Percentiles rank a stretch among this genome's conserved stretches.
Conservation (phyloP, 129 eudicot genomes). For the Pulicaria dysenterica region DNA sequence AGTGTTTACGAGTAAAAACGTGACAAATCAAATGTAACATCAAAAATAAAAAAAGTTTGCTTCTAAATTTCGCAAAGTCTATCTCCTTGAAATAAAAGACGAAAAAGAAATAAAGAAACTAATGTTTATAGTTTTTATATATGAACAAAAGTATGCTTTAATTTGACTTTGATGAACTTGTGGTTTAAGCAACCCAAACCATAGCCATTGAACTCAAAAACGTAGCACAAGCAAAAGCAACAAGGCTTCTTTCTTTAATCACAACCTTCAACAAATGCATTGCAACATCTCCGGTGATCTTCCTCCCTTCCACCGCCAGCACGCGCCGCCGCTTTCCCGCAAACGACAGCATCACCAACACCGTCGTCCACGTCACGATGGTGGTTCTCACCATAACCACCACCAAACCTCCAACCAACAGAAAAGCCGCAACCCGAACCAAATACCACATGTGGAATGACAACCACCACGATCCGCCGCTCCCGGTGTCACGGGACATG, state of each 20-base stretch:
- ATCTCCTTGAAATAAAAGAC: not conserved
- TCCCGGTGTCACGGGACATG: conserved; percentile 5
- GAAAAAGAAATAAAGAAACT: not conserved
- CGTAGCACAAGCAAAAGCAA: conserved; percentile 63
- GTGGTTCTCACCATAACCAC: conserved; percentile 59
- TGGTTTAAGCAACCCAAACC: conserved; percentile 48
- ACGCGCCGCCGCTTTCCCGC: conserved; percentile 72
- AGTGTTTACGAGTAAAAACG: no score
- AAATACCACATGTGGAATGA: conserved; percentile 20
- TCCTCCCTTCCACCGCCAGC: conserved; percentile 62
- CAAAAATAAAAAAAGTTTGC: no score
- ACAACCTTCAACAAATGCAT: conserved; percentile 58
- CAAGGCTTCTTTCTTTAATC: conserved; percentile 47
- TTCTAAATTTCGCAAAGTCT: conserved; percentile 9
- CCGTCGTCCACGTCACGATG: conserved; percentile 70
- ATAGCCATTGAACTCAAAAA: conserved; percentile 57
- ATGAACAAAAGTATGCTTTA: conserved; percentile 3
- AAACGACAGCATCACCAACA: conserved; percentile 66
- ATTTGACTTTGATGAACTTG: conserved; percentile 6
- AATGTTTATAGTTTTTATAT: not conserved
- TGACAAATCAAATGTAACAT: no score
- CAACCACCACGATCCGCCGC: conserved; percentile 24
- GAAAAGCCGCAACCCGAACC: conserved; percentile 13
- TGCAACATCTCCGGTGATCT: conserved; percentile 69
- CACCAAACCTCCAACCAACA: conserved; percentile 31